phyloP scores from a whole-genome alignment of 83 land plant species.

The Picea mariana region DNA sequence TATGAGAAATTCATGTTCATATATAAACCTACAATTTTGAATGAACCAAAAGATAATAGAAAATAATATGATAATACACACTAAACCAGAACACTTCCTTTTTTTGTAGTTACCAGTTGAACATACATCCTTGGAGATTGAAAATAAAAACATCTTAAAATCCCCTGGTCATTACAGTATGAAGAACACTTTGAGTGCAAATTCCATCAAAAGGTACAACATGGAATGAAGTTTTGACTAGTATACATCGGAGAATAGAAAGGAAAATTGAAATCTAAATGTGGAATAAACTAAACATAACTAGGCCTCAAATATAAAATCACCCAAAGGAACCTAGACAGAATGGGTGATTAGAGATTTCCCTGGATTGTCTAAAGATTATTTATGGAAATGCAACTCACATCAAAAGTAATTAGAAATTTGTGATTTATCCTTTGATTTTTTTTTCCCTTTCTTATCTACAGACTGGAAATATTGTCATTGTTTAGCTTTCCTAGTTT shows the following conservation, averaged over 20 bases:
- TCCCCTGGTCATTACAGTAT: neutral
- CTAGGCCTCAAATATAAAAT: neutral
- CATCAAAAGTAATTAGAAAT: too few species aligned
- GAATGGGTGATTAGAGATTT: neutral
- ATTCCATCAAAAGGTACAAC: neutral
- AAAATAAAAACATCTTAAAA: neutral
- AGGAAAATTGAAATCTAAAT: neutral
- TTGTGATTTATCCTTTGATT: too few species aligned
- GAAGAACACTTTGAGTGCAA: neutral
- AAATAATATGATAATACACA: neutral
- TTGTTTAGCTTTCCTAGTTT: too few species aligned
- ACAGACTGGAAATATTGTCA: too few species aligned
- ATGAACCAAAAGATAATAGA: too few species aligned
- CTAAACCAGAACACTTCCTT: neutral
- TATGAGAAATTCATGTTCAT: too few species aligned
- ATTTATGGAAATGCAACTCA: too few species aligned
- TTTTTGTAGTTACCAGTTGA: neutral
- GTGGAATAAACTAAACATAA: neutral
- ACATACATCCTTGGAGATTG: neutral
- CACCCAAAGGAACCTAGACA: neutral
- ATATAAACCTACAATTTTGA: too few species aligned
- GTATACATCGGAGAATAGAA: neutral
- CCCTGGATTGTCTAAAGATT: too few species aligned
- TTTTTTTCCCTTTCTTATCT: too few species aligned
- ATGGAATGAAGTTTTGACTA: neutral